Conservation (phyloP, 352 stramenopile species). For the Aphanomyces euteiches region DNA sequence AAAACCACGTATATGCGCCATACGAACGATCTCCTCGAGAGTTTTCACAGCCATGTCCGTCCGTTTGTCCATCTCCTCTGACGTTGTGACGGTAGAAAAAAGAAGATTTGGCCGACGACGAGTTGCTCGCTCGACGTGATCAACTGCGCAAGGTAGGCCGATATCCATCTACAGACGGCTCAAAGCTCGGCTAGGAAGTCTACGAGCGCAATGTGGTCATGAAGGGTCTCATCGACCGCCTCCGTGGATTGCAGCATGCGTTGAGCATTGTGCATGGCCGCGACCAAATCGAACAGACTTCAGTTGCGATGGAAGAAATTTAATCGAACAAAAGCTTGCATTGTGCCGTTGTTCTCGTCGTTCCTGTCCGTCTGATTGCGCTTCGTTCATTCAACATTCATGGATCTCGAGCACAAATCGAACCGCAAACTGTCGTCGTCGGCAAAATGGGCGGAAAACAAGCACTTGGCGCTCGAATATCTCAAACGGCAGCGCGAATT, state of each 20-base stretch:
- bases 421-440: constrained; percentile 10
- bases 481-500: constrained; percentile 11
- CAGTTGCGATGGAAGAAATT: constrained; percentile 23
- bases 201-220: constrained; percentile 83
- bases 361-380: not conserved
- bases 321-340: constrained; percentile 8
- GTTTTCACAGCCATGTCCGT: constrained; percentile 36
- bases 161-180: not conserved
- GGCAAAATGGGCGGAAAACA: constrained; percentile 6
- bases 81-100: constrained; percentile 28
- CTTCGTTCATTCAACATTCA: not conserved
- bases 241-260: constrained; percentile 71
- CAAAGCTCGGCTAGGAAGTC: constrained; percentile 50
- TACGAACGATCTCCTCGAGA: constrained; percentile 55
- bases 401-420: constrained; percentile 8
- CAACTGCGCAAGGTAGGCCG: constrained; percentile 56
- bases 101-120: constrained; percentile 43
- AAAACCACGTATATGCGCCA: constrained; percentile 79
- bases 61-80: too few species aligned
- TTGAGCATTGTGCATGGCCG: constrained; percentile 64
- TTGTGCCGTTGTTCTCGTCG: constrained; percentile 3
- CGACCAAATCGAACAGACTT: not conserved
- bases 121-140: constrained; percentile 59
- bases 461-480: constrained; percentile 7
- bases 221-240: constrained; percentile 76